Percentiles rank a stretch among this genome's conserved stretches.
Conservation (phyloP, 257 asterid species). For the Ilex asprella region DNA sequence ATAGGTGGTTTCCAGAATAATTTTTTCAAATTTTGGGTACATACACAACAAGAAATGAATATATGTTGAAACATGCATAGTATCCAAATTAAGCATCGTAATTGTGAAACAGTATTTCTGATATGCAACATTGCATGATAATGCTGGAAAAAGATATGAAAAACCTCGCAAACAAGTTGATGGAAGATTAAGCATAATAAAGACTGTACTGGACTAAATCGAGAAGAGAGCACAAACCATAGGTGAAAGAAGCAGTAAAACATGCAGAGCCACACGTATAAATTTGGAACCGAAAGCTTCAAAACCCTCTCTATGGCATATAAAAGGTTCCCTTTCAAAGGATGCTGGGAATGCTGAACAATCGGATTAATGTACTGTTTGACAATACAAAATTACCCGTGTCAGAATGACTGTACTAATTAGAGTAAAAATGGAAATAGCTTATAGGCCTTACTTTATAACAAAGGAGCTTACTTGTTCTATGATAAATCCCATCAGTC, state of each 20-base stretch:
- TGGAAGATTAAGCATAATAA: not conserved
- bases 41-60: too few relatives aligned
- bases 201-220: conserved; percentile 6
- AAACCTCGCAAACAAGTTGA: conserved; percentile 4
- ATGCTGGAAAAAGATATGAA: conserved; percentile 3
- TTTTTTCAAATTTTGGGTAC: too few relatives aligned
- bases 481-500: conserved; percentile 82
- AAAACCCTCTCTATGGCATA: conserved; percentile 88
- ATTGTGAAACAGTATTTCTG: too few relatives aligned
- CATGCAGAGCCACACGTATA: conserved; percentile 99
- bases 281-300: conserved; percentile 95
- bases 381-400: conserved; percentile 8
- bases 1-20: too few relatives aligned
- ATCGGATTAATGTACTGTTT: conserved; percentile 96
- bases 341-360: conserved; percentile 89
- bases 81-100: too few relatives aligned
- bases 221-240: conserved; percentile 50
- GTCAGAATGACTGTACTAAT: not conserved
- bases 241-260: conserved; percentile 93
- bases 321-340: conserved; percentile 78
- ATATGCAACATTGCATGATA: too few relatives aligned
- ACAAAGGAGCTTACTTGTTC: conserved; percentile 64
- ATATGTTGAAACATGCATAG: too few relatives aligned
- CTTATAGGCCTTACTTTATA: not conserved
- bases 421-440: not conserved